Evolutionary conservation across 257 asterid genomes (phyloP).

Genomic region (Leptodermis oblonga): DNA sequence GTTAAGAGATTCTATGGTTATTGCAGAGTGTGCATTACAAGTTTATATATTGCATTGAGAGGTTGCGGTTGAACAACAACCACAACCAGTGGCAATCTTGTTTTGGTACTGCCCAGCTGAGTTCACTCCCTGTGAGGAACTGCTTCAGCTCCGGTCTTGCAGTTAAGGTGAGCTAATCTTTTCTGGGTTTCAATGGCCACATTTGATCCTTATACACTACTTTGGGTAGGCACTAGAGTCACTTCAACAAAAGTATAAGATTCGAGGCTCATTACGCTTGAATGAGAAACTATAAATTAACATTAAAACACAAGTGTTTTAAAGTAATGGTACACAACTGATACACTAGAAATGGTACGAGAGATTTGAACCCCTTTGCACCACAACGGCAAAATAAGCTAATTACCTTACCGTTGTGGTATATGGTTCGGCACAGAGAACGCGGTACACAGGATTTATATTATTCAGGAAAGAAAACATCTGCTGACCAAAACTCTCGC

Average conservation of each 20-base stretch:
- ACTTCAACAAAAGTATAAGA: too few species aligned
- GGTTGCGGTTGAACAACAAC: constrained; percentile 49
- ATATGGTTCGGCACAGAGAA: too few species aligned
- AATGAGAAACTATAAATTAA: too few species aligned
- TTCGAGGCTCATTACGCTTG: too few species aligned
- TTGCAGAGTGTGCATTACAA: constrained; percentile 60
- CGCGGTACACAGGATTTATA: too few species aligned
- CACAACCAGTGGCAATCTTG: constrained; percentile 70
- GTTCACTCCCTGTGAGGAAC: constrained; percentile 40
- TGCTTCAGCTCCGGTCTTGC: constrained; percentile 67
- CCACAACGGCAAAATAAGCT: too few species aligned
- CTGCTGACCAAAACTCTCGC: background rate
- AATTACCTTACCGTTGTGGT: too few species aligned
- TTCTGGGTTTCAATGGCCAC: background rate
- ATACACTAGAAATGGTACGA: too few species aligned
- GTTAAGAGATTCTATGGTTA: too few species aligned
- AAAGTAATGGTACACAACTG: too few species aligned
- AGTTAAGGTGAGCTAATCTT: constrained; percentile 35
- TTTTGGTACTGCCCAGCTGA: constrained; percentile 42
- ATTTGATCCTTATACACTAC: background rate
- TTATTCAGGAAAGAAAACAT: background rate
- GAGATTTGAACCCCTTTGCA: too few species aligned
- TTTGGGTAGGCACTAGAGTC: background rate
- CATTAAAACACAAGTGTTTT: too few species aligned
- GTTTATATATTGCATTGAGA: constrained; percentile 71